Percentiles rank a stretch among this genome's conserved stretches.
These are phyloP conservation scores for Nyctanthes arbortristis DNA, from an alignment of 257 asterid genomes.

Conservation along the genomic window DNA sequence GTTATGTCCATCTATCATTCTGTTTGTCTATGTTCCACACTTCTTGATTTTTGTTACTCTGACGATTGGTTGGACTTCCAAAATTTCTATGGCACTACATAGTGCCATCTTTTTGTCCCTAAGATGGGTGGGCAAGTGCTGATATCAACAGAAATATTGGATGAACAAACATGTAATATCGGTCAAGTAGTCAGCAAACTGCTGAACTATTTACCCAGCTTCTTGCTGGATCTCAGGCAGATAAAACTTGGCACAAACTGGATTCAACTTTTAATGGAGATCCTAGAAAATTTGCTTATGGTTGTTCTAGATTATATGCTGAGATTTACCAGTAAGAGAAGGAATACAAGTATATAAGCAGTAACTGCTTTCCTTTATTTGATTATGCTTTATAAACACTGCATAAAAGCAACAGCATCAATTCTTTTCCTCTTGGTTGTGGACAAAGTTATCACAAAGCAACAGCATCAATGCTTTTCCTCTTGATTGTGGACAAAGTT, in stretches of 20 bases:
- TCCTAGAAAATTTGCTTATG: no score
- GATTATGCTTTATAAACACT: no score
- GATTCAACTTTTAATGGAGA: no score
- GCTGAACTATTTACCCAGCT: background rate
- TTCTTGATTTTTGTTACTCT: background rate
- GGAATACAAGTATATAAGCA: no score
- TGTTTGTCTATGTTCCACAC: background rate
- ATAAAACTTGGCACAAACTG: background rate
- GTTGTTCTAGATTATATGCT: no score
- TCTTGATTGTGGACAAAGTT: no score
- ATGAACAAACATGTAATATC: background rate
- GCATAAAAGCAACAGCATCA: no score
- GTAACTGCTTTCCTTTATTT: no score
- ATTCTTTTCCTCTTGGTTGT: no score
- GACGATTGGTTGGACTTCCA: background rate
- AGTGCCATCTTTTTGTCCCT: background rate
- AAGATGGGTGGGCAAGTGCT: background rate
- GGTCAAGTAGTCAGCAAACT: background rate
- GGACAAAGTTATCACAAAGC: no score
- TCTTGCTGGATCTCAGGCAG: background rate
- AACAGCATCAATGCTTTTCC: no score
- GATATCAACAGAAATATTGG: background rate
- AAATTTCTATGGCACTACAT: background rate
- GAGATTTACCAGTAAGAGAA: no score
- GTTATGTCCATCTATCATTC: background rate